A percentile compares a stretch with the other conserved stretches of the same genome.
These are phyloP conservation scores for Yamadazyma philogaea DNA, from an alignment of 805 yeast genomes.

Conservation along the genomic window DNA sequence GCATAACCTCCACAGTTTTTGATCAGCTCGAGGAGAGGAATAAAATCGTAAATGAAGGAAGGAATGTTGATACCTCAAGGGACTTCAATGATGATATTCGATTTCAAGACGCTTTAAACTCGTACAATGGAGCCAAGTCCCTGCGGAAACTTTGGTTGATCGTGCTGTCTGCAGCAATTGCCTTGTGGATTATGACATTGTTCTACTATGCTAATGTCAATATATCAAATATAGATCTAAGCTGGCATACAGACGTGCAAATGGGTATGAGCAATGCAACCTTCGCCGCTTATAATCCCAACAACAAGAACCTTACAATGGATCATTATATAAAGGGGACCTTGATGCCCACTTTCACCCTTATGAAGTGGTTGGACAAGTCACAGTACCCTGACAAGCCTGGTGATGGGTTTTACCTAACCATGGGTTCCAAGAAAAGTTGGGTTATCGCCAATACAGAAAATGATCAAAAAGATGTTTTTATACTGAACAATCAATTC, in stretches of 20 bases:
- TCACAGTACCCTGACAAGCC: slow-evolving; percentile 29
- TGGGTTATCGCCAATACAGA: slow-evolving; percentile 27
- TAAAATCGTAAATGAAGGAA: slow-evolving; percentile 3
- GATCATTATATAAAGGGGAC: slow-evolving; percentile 22
- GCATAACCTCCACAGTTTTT: slow-evolving; percentile 2
- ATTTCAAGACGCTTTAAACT: slow-evolving; percentile 21
- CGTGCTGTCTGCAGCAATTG: background rate
- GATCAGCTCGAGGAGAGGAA: slow-evolving; percentile 1
- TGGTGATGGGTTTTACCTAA: slow-evolving; percentile 31
- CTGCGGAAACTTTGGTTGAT: background rate
- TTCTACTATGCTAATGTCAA: slow-evolving; percentile 13
- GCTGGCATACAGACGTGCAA: slow-evolving; percentile 11
- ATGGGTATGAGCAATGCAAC: slow-evolving; percentile 29
- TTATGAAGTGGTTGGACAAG: slow-evolving; percentile 27
- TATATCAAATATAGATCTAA: slow-evolving; percentile 3
- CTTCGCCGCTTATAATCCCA: slow-evolving; percentile 27
- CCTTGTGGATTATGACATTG: slow-evolving; percentile 10
- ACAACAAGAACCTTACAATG: slow-evolving; percentile 28
- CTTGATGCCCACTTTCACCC: slow-evolving; percentile 16
- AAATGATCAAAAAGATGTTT: slow-evolving; percentile 16
- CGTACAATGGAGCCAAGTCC: slow-evolving; percentile 15
- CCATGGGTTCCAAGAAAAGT: slow-evolving; percentile 10
- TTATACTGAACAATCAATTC: slow-evolving; percentile 35
- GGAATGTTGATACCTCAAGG: slow-evolving; percentile 9
- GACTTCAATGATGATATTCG: slow-evolving; percentile 21